Base-by-base conservation (phyloP, 257 asterid genomes). In the Prunella vulgaris region DNA sequence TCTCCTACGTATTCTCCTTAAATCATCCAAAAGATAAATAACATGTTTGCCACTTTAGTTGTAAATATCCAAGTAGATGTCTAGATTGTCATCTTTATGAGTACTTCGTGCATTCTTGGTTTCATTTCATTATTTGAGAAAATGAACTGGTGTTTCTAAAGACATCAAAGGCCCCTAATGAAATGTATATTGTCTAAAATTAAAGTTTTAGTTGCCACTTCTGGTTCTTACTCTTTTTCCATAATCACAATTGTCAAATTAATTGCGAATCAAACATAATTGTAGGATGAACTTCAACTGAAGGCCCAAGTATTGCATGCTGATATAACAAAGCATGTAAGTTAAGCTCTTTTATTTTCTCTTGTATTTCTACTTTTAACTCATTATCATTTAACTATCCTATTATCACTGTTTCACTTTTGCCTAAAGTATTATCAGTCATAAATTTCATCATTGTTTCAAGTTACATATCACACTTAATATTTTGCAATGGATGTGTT, bases 321-420 rank as follows among this genome's bases (percentile, higher is more conserved):
- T 78, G 98, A 90, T 76, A 88, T 88, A 80, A 88, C 82, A 7
- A 81, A 83, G 28, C 90, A 87, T 78, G 98, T 90, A 81, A 72
- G 97, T 62, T 46, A 40, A 37, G 14, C 65, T 60, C 12, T 17
- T 48, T 32, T 28, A 33, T 18, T 27, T 58, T 60, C 1, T 17
- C 46, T 14, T 32, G 9, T 38, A 38, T 9, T 38, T 9, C 24
- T 10, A n/a, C 15, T 40, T 20, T 58, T 32, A 44, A 33, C 60
- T 54, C 24, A 17, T 48, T 69, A 14, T 7, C 42, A 7, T 7
- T 35, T 32, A 32, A 59, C 56, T 40, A 24, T 37, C 54, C 8
- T 69, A 63, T 46, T 30, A 65, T 49, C 37, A 25, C 25, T 22
- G 1, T 22, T 42, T 8, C 63, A 60, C 61, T 62, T 49, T 40